A percentile compares a stretch with the other conserved stretches of the same genome.
Evolutionary conservation across 192 early-diverging fungal genomes (phyloP).

Genomic region (Coemansia sp.): DNA sequence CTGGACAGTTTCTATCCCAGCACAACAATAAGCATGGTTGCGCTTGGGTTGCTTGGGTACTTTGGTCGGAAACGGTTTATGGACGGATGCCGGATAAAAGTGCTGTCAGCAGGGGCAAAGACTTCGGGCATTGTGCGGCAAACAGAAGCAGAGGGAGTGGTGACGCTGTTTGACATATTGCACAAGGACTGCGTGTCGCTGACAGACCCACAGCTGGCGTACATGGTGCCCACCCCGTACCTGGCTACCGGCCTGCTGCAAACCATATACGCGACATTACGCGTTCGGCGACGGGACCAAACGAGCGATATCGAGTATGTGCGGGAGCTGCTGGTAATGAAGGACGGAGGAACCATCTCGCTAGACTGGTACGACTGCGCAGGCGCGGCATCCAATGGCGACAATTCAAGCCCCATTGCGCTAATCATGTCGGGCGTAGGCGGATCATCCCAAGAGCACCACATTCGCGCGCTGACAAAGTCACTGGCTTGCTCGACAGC

Average conservation of each 20-base stretch:
- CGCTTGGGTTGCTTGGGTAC: slow-evolving; percentile 21
- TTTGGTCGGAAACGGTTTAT: slow-evolving; percentile 23
- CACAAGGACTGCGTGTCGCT: slow-evolving; percentile 59
- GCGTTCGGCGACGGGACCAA: slow-evolving; percentile 48
- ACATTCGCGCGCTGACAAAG: slow-evolving; percentile 74
- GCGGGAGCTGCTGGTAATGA: slow-evolving; percentile 59
- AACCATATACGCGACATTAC: slow-evolving; percentile 54
- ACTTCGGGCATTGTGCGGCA: slow-evolving; percentile 37
- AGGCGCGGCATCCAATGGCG: slow-evolving; percentile 39
- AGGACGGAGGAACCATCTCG: slow-evolving; percentile 82
- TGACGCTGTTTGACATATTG: slow-evolving; percentile 38
- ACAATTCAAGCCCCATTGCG: slow-evolving; percentile 56
- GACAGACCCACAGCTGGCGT: slow-evolving; percentile 51
- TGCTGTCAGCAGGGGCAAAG: slow-evolving; percentile 35
- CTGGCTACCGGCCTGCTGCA: slow-evolving; percentile 78
- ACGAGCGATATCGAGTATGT: slow-evolving; percentile 15
- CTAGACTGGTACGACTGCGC: slow-evolving; percentile 73
- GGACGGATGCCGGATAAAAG: slow-evolving; percentile 27
- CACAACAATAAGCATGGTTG: slow-evolving; percentile 22
- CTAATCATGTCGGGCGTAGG: slow-evolving; percentile 87
- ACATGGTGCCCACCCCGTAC: slow-evolving; percentile 71
- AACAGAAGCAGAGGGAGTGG: slow-evolving; percentile 24
- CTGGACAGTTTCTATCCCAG: slow-evolving; percentile 27
- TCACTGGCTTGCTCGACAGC: slow-evolving; percentile 49
- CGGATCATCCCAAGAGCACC: slow-evolving; percentile 88